These are phyloP conservation scores for Asterochloris erici DNA, from an alignment of 139 green algal species.

Conservation along the genomic window DNA sequence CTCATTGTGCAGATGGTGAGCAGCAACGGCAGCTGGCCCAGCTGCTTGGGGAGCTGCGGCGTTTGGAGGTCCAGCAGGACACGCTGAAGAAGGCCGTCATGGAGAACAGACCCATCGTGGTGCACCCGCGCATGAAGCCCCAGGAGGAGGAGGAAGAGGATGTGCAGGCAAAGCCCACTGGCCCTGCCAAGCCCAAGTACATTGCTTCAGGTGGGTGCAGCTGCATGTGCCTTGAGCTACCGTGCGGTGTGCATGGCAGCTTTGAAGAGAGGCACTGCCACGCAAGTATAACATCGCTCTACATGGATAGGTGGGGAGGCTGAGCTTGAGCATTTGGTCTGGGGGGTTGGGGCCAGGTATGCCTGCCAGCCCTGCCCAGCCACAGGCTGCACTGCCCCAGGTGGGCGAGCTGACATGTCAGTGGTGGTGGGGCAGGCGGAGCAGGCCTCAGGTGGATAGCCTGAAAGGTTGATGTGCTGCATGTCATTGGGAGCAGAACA, in stretches of 20 bases:
- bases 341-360: background rate
- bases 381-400: background rate
- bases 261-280: background rate
- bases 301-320: background rate
- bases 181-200: background rate
- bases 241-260: background rate
- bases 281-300: background rate
- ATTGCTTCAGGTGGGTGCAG: constrained; percentile 3
- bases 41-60: constrained; percentile 23
- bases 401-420: no score
- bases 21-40: background rate
- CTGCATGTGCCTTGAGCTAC: background rate
- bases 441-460: no score
- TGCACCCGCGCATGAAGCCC: constrained; percentile 7
- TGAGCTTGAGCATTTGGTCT: background rate
- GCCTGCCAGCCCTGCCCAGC: background rate
- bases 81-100: constrained; percentile 17
- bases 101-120: constrained; percentile 18
- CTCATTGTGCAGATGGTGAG: no score
- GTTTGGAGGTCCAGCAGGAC: constrained; percentile 19
- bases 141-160: constrained; percentile 3
- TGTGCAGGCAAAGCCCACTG: background rate
- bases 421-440: no score
- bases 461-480: no score
- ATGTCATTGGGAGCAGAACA: no score